Conservation (phyloP, 2,329 filamentous ascomycete genomes). For the Cladosporium colombiae region DNA sequence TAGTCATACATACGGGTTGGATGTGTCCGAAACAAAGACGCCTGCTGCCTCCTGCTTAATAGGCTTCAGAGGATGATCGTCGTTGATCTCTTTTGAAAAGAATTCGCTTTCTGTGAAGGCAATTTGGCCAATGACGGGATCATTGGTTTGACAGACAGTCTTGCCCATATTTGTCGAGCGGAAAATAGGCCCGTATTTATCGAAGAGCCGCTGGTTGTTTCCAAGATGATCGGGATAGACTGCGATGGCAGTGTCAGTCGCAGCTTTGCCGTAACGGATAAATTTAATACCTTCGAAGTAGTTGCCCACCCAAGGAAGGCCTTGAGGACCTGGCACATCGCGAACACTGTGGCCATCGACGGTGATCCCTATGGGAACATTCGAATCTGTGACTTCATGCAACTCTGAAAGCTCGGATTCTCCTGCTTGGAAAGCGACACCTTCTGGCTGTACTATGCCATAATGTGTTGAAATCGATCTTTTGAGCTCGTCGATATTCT, state of each 20-base stretch:
- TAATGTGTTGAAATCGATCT: neutral
- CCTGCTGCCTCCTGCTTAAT: slow-evolving; percentile 37
- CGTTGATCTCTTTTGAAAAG: slow-evolving; percentile 46
- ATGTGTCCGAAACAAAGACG: slow-evolving; percentile 48
- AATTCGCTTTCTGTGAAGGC: slow-evolving; percentile 40
- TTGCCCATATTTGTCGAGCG: slow-evolving; percentile 42
- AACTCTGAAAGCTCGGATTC: neutral
- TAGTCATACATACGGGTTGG: slow-evolving; percentile 39
- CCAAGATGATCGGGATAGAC: slow-evolving; percentile 46
- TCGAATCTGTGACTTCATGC: neutral
- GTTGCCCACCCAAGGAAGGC: slow-evolving; percentile 41
- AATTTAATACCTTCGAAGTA: slow-evolving; percentile 25
- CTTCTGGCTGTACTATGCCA: neutral
- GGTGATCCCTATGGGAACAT: slow-evolving; percentile 39
- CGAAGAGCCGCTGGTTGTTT: slow-evolving; percentile 45
- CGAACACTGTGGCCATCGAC: slow-evolving; percentile 54
- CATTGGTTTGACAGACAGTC: slow-evolving; percentile 40
- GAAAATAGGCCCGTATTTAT: slow-evolving; percentile 41
- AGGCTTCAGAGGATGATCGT: slow-evolving; percentile 35
- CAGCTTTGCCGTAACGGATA: too few relatives aligned
- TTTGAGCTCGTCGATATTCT: neutral
- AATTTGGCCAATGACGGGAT: slow-evolving; percentile 38
- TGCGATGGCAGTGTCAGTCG: slow-evolving; percentile 23
- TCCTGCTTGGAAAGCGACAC: slow-evolving; percentile 2
- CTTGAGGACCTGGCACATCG: slow-evolving; percentile 41